Evolutionary conservation across 148 eudicot genomes (phyloP).

Genomic region (Cornus controversa): DNA sequence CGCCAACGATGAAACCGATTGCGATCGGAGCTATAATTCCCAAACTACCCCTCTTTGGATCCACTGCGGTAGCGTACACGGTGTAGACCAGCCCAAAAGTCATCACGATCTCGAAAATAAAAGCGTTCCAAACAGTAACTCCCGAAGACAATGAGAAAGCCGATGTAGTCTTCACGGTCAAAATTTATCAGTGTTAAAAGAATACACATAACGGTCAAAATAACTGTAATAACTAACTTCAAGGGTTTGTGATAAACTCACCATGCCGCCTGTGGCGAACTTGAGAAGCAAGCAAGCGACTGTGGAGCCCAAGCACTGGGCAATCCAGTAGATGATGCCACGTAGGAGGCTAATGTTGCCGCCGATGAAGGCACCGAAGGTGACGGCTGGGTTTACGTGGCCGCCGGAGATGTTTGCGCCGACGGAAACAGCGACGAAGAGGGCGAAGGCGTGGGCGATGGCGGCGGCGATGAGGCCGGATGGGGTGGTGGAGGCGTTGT

Average conservation of each 20-base stretch:
- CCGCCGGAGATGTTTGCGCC: slow-evolving; percentile 66
- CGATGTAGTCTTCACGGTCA: slow-evolving; percentile 35
- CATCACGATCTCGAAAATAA: slow-evolving; percentile 57
- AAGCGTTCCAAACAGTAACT: slow-evolving; percentile 43
- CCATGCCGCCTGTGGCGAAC: slow-evolving; percentile 53
- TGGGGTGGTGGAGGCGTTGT: slow-evolving; percentile 38
- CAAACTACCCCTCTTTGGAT: slow-evolving; percentile 50
- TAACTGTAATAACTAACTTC: background rate
- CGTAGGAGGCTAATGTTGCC: slow-evolving; percentile 49
- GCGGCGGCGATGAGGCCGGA: slow-evolving; percentile 56
- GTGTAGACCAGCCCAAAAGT: slow-evolving; percentile 69
- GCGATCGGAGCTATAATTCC: slow-evolving; percentile 60
- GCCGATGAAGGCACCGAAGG: slow-evolving; percentile 55
- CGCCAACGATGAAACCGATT: slow-evolving; percentile 58
- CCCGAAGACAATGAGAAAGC: slow-evolving; percentile 37
- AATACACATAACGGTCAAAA: background rate
- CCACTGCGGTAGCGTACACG: slow-evolving; percentile 64
- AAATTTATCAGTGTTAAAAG: background rate
- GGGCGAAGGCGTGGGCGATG: slow-evolving; percentile 44
- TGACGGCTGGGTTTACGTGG: slow-evolving; percentile 63
- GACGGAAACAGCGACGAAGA: slow-evolving; percentile 53
- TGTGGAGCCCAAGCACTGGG: slow-evolving; percentile 41
- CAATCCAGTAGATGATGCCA: slow-evolving; percentile 57
- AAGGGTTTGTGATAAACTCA: slow-evolving; percentile 8
- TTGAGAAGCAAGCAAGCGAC: slow-evolving; percentile 55